A percentile compares a stretch with the other conserved stretches of the same genome.
Conservation (phyloP, 2,329 filamentous ascomycete species). For the Penicillium psychrosexuale region DNA sequence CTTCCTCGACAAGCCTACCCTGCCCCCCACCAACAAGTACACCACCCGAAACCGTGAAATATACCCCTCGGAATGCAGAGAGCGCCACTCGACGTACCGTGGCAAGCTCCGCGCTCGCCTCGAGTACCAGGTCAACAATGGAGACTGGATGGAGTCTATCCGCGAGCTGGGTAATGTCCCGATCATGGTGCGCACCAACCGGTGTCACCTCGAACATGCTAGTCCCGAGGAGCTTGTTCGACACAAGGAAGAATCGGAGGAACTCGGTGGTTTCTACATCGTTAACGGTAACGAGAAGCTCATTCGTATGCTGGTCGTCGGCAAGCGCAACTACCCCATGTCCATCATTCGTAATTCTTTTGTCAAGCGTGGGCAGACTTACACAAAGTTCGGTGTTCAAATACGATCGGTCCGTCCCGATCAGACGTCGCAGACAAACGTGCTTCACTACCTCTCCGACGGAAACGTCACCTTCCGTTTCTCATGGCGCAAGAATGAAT, state of each 20-base stretch:
- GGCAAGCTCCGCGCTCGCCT: conserved; percentile 80
- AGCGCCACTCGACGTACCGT: conserved; percentile 87
- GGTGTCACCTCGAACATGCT: conserved; percentile 84
- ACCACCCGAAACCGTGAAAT: conserved; percentile 77
- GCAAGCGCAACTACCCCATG: conserved; percentile 90
- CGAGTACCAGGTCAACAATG: conserved; percentile 83
- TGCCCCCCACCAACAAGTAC: conserved; percentile 80
- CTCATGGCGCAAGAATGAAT: conserved; percentile 97
- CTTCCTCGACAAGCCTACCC: conserved; percentile 73
- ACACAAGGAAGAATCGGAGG: conserved; percentile 91
- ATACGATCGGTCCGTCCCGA: conserved; percentile 92
- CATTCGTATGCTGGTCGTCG: conserved; percentile 85
- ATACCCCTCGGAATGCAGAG: conserved; percentile 86
- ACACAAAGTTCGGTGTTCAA: conserved; percentile 86
- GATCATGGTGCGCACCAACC: conserved; percentile 91
- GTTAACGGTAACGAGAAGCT: conserved; percentile 98
- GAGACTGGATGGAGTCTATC: conserved; percentile 75
- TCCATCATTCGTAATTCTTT: conserved; percentile 91
- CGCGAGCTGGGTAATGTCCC: conserved; percentile 86
- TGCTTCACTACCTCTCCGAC: conserved; percentile 91
- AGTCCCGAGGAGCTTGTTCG: conserved; percentile 78
- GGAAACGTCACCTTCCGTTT: conserved; percentile 97
- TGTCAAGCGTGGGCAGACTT: conserved; percentile 77
- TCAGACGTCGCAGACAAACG: conserved; percentile 96
- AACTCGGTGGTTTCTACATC: conserved; percentile 94